Conservation (phyloP, 352 stramenopile species). For the Phytophthora melonis region DNA sequence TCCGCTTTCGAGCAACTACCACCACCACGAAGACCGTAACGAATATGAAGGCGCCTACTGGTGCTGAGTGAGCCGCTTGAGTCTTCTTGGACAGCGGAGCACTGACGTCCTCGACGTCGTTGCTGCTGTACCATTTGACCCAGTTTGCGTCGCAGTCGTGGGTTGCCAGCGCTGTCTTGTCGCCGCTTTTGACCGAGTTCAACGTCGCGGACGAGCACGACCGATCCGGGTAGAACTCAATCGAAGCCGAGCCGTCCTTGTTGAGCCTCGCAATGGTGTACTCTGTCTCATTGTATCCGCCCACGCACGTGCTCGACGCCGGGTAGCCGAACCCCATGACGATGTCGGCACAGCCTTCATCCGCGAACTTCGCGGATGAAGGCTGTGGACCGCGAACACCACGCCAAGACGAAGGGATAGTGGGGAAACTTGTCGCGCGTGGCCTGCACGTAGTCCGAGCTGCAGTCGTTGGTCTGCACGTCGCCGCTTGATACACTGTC, state of each 20-base stretch:
- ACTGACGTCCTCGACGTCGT: slow-evolving; percentile 21
- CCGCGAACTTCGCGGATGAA: no score
- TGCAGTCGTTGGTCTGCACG: slow-evolving; percentile 13
- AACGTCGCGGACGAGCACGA: slow-evolving; percentile 15
- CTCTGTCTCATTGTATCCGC: slow-evolving; percentile 22
- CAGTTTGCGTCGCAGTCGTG: slow-evolving; percentile 29
- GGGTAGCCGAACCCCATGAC: slow-evolving; percentile 8
- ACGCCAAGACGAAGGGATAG: slow-evolving; percentile 17
- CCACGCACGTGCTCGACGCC: slow-evolving; percentile 13
- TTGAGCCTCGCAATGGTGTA: slow-evolving; percentile 24
- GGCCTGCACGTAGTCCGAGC: slow-evolving; percentile 13
- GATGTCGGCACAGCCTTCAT: slow-evolving; percentile 9
- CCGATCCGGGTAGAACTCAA: slow-evolving; percentile 25
- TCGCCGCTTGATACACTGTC: neutral
- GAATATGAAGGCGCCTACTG: slow-evolving; percentile 18
- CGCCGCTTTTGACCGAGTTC: slow-evolving; percentile 4
- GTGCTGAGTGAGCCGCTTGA: slow-evolving; percentile 4
- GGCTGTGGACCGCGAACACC: no score
- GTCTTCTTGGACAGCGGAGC: neutral
- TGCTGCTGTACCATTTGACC: slow-evolving; percentile 38
- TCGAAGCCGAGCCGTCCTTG: slow-evolving; percentile 22
- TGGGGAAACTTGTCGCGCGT: slow-evolving; percentile 17
- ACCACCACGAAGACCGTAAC: slow-evolving; percentile 8
- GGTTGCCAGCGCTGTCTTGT: slow-evolving; percentile 9
- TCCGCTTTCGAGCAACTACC: slow-evolving; percentile 21